Evolutionary conservation across 1,139 yeast genomes (phyloP).

Genomic region (Starmera stellimalicola): DNA sequence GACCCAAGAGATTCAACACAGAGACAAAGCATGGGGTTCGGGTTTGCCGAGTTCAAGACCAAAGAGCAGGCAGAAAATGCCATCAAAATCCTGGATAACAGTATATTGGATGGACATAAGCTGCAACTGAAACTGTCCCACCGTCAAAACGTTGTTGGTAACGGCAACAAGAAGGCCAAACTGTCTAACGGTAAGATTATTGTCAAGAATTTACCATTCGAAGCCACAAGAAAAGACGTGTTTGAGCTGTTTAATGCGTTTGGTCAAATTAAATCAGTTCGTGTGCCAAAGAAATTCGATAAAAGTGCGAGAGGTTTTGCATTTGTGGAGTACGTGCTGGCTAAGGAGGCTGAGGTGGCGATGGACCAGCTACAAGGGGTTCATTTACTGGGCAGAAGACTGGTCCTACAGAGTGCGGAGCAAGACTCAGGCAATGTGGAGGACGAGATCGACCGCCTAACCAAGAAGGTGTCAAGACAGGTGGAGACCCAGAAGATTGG

Average conservation of each 20-base stretch:
- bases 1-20: constrained; percentile 66
- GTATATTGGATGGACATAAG: constrained; percentile 80
- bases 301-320: constrained; percentile 96
- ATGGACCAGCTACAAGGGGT: constrained; percentile 92
- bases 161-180: constrained; percentile 18
- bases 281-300: constrained; percentile 95
- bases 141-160: constrained; percentile 39
- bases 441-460: constrained; percentile 84
- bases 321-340: constrained; percentile 80
- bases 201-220: constrained; percentile 95
- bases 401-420: constrained; percentile 93
- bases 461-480: constrained; percentile 74
- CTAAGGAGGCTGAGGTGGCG: constrained; percentile 94
- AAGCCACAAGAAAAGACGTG: constrained; percentile 86
- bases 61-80: constrained; percentile 75
- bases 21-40: constrained; percentile 89
- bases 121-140: constrained; percentile 83
- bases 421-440: constrained; percentile 77
- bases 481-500: constrained; percentile 71
- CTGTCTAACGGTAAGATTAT: constrained; percentile 62
- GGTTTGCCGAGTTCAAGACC: constrained; percentile 83
- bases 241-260: constrained; percentile 86
- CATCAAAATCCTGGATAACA: constrained; percentile 64
- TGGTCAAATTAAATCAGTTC: constrained; percentile 88
- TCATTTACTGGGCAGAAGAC: constrained; percentile 89